Base-by-base conservation (phyloP, 805 yeast species). In the Phaffomyces antillensis region DNA sequence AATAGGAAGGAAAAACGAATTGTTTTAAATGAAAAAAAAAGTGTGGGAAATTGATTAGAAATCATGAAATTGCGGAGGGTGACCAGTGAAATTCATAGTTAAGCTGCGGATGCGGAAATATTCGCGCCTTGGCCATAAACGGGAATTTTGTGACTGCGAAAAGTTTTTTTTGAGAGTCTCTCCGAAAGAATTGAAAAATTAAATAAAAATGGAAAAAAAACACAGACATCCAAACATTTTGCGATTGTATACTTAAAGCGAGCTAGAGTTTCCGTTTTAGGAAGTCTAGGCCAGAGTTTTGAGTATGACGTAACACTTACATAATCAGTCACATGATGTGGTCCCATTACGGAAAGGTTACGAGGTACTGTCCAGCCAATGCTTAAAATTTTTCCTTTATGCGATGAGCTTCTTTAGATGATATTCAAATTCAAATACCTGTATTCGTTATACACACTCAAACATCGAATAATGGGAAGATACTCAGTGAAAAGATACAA, bases 401-500 rank as follows among this genome's bases (percentile, higher is more conserved):
- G 39, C 33, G 42, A 42, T 32, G 40, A 42, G 43, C 30, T 37
- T 36, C 24, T 52, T 39, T n/a, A n/a, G n/a, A n/a, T n/a, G n/a
- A n/a, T n/a, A n/a, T n/a, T n/a, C n/a, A n/a, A n/a, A n/a, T n/a
- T n/a, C n/a, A n/a, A n/a, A n/a, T n/a, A n/a, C n/a, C n/a, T n/a
- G n/a, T n/a, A n/a, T n/a, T n/a, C n/a, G n/a, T n/a, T n/a, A n/a
- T n/a, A n/a, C n/a, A n/a, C n/a, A n/a, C n/a, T n/a, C n/a, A n/a
- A n/a, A 38, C 35, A 42, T 32, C 15, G 6, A 5, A 42, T 38
- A 58, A 87, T 87, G 96, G 96, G 96, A 45, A 79, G 95, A 70
- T 86, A 86, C 61, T 81, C 90, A 47, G 90, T 85, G 24, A 83
- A 79, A 62, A 75, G 90, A 62, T 90, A 86, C 63, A 90, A 90